Base-by-base conservation (phyloP, 176 grass and related monocot species). In the maize (Zea mays) region DNA sequence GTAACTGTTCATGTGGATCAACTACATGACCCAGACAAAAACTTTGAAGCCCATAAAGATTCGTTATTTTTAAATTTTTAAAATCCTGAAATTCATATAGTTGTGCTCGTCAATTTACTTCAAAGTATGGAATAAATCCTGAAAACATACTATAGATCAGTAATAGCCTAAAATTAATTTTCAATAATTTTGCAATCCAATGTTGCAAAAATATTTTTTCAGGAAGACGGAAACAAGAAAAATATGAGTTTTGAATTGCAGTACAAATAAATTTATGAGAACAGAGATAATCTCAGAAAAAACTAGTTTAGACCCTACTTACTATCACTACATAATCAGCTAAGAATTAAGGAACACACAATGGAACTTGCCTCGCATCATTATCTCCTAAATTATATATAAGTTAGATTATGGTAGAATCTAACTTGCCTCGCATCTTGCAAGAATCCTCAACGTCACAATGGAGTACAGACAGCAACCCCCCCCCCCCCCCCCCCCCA, bases 51-150 rank as follows among this genome's bases (percentile, higher is more conserved):
- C 4, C 2, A 16, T 55, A 9, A 6, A 65, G 14, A 20, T 1
- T 74, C 16, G 9, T 20, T 2, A 12, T 13, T 12, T 57, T 69
- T 72, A n/a, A 33, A 42, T 34, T 34, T 76, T 62, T 62, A 0
- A 62, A 47, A 76, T 62, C 57, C 14, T 36, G 13, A 74, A 27
- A 74, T 71, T 51, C 17, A 9, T 74, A 43, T 60, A 38, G 6
- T 5, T 10, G 7, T 62, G 41, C 12, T 62, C 1, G 6, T n/a
- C 14, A 11, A 64, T 13, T 62, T 62, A 62, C 14, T 62, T 62
- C 1, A 9, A 17, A 63, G 5, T 0, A 2, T 1, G 1, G 6
- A 0, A 13, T 6, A 3, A 34, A 0, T 36, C 33, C 11, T 9
- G 2, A 35, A 50, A 62, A 2, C 27, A 48, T 35, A 76, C 44